phyloP scores from a whole-genome alignment of 352 stramenopile genomes.

The Phytophthora podocarpi region DNA sequence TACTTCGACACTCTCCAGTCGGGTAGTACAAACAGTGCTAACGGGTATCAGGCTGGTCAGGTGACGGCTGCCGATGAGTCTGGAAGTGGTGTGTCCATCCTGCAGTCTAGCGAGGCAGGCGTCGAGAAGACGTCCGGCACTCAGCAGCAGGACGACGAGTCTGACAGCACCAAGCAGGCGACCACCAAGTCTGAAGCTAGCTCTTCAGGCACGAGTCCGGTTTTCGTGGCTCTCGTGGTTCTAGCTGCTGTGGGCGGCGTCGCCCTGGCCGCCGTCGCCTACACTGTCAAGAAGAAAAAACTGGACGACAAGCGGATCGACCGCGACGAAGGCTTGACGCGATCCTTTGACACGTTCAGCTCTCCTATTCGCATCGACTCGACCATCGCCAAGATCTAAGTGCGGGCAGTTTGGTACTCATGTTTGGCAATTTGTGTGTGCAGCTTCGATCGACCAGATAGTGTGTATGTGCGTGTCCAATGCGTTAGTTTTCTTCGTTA shows the following conservation, averaged over 20 bases:
- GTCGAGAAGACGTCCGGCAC: slow-evolving; percentile 27
- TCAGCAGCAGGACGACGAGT: slow-evolving; percentile 12
- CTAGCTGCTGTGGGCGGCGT: slow-evolving; percentile 21
- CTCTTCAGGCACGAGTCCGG: slow-evolving; percentile 16
- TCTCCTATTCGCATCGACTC: slow-evolving; percentile 30
- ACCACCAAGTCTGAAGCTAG: slow-evolving; percentile 22
- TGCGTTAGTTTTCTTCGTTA: too few relatives aligned
- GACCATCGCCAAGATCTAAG: slow-evolving; percentile 45
- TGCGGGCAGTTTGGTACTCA: too few relatives aligned
- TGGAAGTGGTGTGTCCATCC: slow-evolving; percentile 31
- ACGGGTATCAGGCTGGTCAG: slow-evolving; percentile 29
- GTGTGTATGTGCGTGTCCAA: too few relatives aligned
- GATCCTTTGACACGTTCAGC: slow-evolving; percentile 38
- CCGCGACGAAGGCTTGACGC: slow-evolving; percentile 19
- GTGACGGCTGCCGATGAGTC: slow-evolving; percentile 21
- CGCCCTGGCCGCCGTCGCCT: slow-evolving; percentile 24
- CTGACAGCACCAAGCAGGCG: slow-evolving; percentile 10
- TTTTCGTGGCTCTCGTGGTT: slow-evolving; percentile 31
- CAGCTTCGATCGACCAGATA: too few relatives aligned
- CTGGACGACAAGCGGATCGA: slow-evolving; percentile 22
- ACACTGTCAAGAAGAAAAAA: slow-evolving; percentile 34
- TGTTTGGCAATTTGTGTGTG: too few relatives aligned
- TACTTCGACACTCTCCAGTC: slow-evolving; percentile 14
- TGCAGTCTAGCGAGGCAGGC: slow-evolving; percentile 29
- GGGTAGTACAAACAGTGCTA: slow-evolving; percentile 1